Evolutionary conservation across 140 eudicot species (phyloP).

Genomic region (Cichorium intybus): DNA sequence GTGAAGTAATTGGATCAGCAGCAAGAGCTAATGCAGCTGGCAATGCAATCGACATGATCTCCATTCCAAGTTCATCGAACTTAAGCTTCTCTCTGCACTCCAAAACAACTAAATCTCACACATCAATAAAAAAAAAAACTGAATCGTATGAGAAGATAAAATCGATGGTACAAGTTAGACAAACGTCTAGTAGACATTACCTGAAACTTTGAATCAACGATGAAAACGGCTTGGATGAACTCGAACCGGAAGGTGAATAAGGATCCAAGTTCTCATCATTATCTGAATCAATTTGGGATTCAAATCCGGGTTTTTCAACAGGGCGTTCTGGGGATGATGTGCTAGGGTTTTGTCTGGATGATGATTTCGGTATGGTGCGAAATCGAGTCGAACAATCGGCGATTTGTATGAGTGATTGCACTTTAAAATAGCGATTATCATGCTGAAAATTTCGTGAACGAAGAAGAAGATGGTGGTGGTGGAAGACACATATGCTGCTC

Average conservation of each 20-base stretch:
- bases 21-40: constrained; percentile 97
- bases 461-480: constrained; percentile 18
- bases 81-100: constrained; percentile 48
- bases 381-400: constrained; percentile 29
- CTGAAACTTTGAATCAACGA: constrained; percentile 29
- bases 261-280: constrained; percentile 1
- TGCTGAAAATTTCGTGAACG: constrained; percentile 13
- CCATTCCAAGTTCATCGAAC: constrained; percentile 74
- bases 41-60: constrained; percentile 81
- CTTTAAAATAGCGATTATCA: constrained; percentile 19
- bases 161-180: not conserved
- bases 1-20: constrained; percentile 89
- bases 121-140: not conserved
- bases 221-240: constrained; percentile 13
- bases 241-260: constrained; percentile 9
- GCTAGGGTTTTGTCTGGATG: constrained; percentile 38
- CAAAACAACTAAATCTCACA: not conserved
- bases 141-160: not conserved
- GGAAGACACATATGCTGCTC: constrained; percentile 17
- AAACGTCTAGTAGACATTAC: constrained; percentile 24
- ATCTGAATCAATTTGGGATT: constrained; percentile 1
- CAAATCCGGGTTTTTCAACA: constrained; percentile 6
- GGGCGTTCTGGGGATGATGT: constrained; percentile 23
- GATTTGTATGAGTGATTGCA: constrained; percentile 6
- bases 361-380: constrained; percentile 32